phyloP scores from a whole-genome alignment of 371 early-diverging fungal genomes.

The Choanephora cucurbitarum region DNA sequence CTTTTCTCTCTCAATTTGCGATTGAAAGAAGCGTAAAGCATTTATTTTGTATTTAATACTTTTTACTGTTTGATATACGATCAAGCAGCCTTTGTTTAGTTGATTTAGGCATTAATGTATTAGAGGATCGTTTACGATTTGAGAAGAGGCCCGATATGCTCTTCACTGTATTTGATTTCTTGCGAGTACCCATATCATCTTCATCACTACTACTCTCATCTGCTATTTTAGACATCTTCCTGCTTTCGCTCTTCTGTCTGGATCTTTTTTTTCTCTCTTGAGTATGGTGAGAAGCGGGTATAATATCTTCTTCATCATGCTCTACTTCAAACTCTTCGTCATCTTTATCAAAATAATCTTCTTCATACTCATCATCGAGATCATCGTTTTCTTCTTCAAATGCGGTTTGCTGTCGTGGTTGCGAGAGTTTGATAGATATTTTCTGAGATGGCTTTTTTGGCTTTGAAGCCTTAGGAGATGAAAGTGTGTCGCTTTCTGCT shows the following conservation, averaged over 20 bases:
- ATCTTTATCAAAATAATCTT: conserved; percentile 2
- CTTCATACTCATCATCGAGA: conserved; percentile 1
- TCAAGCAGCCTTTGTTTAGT: conserved; percentile 12
- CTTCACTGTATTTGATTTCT: conserved; percentile 1
- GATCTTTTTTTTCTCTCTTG: background rate
- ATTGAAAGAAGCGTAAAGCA: no score
- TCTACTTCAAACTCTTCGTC: conserved; percentile 10
- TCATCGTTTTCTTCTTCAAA: conserved; percentile 6
- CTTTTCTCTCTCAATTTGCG: no score
- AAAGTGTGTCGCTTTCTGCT: background rate
- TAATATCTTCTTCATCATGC: conserved; percentile 1
- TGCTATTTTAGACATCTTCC: background rate
- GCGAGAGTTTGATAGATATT: conserved; percentile 4
- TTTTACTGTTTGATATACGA: conserved; percentile 2
- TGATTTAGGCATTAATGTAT: conserved; percentile 5
- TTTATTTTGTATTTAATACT: no score
- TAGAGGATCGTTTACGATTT: conserved; percentile 15
- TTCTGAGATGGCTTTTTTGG: conserved; percentile 1
- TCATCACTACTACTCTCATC: conserved; percentile 11
- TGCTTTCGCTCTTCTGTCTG: background rate
- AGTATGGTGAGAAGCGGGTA: conserved; percentile 1
- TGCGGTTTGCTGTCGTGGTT: background rate
- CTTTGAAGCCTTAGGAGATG: background rate
- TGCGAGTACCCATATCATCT: conserved; percentile 16
- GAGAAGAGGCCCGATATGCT: background rate